Evolutionary conservation across 2,329 filamentous ascomycete genomes (phyloP), one percentile per base, ranked within the genome.

Genomic region (Chrysoporthe austroafricana): DNA sequence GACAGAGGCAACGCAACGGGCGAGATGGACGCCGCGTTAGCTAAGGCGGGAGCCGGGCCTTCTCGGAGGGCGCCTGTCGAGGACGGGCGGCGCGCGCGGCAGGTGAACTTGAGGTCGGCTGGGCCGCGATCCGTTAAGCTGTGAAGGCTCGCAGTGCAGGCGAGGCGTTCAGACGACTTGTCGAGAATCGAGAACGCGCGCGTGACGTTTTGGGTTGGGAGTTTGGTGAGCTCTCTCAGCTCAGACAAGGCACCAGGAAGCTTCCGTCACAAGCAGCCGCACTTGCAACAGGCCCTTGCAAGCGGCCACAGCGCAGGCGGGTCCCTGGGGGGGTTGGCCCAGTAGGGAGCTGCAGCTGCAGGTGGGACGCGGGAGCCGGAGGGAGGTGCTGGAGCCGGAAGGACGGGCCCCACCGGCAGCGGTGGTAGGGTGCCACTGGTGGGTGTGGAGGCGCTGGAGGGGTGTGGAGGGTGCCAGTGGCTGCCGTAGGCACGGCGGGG

Each of bases 221-320:
- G 50, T 13, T 13, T 54, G 50, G 11, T 18, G 16, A 54, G 16
- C 43, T 26, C 54, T 60, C 32, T 58, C 32, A 44, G 61, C 52
- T 63, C 60, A 50, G 39, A 48, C 64, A 61, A 69, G 67, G 67
- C 67, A 66, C 64, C 67, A 66, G 54, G 44, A 34, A 69, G 67
- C 64, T 69, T 66, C 66, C 67, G 67, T 69, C 67, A 69, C 57
- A 43, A 66, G 56, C 39, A 56, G 62, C 50, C 42, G 62, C 36
- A 57, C n/a, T 43, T 43, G 46, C 36, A 52, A 60, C 46, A 61
- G 44, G 43, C 48, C 62, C 48, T 39, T 42, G n/a, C 66, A 48
- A 46, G 60, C 50, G 34, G 46, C 64, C 32, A 39, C 57, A 21
- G 57, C 9, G 57, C 21, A 42, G 34, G 34, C 36, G 34, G 42